Conservation (phyloP, 768 basidiomycete species). For the Phanerochaete sordida region DNA sequence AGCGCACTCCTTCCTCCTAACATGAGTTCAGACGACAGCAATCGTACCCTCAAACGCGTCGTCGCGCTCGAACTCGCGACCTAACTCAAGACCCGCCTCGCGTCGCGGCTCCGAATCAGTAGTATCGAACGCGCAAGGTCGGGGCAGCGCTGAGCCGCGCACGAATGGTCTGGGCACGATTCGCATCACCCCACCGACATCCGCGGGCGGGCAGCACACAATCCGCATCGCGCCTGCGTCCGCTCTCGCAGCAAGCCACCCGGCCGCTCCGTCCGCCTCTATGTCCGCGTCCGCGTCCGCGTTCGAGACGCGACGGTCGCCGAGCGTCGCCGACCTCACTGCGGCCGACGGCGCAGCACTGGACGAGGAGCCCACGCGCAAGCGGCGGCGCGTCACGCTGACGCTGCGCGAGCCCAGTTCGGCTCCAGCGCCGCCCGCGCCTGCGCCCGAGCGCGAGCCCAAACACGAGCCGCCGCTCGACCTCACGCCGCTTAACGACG, state of each 20-base stretch:
- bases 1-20: not conserved
- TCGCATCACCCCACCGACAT: not conserved
- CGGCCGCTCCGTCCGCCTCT: not conserved
- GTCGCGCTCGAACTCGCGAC: not conserved
- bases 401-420: not conserved
- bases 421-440: too few species aligned
- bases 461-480: not conserved
- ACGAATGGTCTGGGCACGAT: not conserved
- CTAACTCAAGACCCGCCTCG: not conserved
- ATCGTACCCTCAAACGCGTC: not conserved
- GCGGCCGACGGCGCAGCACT: not conserved
- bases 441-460: too few species aligned
- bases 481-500: not conserved
- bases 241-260: not conserved
- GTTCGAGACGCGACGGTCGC: not conserved
- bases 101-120: not conserved
- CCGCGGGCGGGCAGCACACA: not conserved
- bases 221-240: not conserved
- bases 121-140: not conserved
- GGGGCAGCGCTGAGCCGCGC: not conserved
- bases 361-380: not conserved
- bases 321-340: not conserved
- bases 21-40: not conserved
- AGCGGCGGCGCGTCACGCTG: not conserved
- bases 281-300: too few species aligned